Conservation (phyloP, 2,329 filamentous ascomycete species). For the Colletotrichum gloeosporioides region DNA sequence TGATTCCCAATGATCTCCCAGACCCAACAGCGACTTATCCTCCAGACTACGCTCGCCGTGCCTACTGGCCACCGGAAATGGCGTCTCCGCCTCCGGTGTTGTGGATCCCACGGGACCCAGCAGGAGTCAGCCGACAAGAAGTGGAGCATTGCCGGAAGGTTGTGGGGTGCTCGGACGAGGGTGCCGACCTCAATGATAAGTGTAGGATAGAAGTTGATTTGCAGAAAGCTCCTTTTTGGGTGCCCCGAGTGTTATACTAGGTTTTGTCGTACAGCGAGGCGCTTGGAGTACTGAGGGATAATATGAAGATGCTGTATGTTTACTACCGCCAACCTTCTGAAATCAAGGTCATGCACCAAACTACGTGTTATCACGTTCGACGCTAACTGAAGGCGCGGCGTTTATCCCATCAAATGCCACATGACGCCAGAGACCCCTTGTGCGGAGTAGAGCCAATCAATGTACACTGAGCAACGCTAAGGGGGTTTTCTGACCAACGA, state of each 20-base stretch:
- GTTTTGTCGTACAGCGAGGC: too few species aligned
- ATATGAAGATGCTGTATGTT: too few species aligned
- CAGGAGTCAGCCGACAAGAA: slow-evolving; percentile 75
- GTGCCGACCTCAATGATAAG: slow-evolving; percentile 73
- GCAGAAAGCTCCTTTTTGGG: slow-evolving; percentile 23
- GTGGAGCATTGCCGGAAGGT: slow-evolving; percentile 65
- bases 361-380: too few species aligned
- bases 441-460: too few species aligned
- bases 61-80: slow-evolving; percentile 77
- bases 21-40: slow-evolving; percentile 49
- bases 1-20: slow-evolving; percentile 24
- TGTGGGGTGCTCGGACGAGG: slow-evolving; percentile 74
- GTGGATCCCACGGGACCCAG: slow-evolving; percentile 77
- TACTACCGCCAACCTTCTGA: too few species aligned
- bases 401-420: neutral
- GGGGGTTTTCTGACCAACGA: too few species aligned
- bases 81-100: slow-evolving; percentile 65
- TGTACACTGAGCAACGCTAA: too few species aligned
- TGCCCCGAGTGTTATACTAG: slow-evolving; percentile 17
- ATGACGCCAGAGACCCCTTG: too few species aligned
- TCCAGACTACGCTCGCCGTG: slow-evolving; percentile 62
- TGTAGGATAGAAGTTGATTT: slow-evolving; percentile 12
- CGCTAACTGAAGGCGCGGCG: neutral
- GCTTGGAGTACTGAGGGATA: too few species aligned
- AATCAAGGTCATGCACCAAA: too few species aligned